A percentile compares a stretch with the other conserved stretches of the same genome.
Evolutionary conservation across 2,329 filamentous ascomycete genomes (phyloP).

Genomic region (Colletotrichum paranaense): DNA sequence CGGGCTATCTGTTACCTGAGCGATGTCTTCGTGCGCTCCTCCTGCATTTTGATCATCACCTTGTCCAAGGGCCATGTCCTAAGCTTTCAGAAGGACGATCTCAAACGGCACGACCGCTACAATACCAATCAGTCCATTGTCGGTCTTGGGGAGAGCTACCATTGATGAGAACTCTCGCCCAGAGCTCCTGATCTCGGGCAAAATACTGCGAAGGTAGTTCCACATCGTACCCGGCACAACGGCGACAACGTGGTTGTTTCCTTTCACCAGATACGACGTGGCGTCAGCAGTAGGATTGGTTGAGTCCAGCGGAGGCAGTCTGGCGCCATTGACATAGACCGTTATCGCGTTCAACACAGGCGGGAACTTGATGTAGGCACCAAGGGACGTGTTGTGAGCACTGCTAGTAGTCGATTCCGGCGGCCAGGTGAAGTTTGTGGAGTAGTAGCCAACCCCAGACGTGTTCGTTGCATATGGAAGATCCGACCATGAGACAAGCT

Average conservation of each 20-base stretch:
- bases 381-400: too few species aligned
- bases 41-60: too few species aligned
- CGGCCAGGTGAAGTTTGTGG: constrained; percentile 21
- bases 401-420: background rate
- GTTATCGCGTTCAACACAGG: constrained; percentile 7
- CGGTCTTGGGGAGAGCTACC: background rate
- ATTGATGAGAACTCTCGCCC: background rate
- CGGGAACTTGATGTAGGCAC: constrained; percentile 21
- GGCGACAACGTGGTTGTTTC: constrained; percentile 14
- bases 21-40: too few species aligned
- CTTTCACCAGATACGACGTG: constrained; percentile 1
- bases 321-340: constrained; percentile 1
- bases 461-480: constrained; percentile 11
- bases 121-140: constrained; percentile 22
- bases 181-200: background rate
- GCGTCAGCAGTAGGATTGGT: constrained; percentile 2
- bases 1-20: too few species aligned
- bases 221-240: constrained; percentile 26
- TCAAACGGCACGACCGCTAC: constrained; percentile 14
- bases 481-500: constrained; percentile 13
- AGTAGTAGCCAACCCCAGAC: constrained; percentile 29
- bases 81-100: too few species aligned
- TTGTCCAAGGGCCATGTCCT: too few species aligned
- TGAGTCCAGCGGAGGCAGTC: background rate
- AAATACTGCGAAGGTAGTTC: constrained; percentile 19